Base-by-base conservation (phyloP, 2,329 filamentous ascomycete species). In the Colletotrichum australisinense region DNA sequence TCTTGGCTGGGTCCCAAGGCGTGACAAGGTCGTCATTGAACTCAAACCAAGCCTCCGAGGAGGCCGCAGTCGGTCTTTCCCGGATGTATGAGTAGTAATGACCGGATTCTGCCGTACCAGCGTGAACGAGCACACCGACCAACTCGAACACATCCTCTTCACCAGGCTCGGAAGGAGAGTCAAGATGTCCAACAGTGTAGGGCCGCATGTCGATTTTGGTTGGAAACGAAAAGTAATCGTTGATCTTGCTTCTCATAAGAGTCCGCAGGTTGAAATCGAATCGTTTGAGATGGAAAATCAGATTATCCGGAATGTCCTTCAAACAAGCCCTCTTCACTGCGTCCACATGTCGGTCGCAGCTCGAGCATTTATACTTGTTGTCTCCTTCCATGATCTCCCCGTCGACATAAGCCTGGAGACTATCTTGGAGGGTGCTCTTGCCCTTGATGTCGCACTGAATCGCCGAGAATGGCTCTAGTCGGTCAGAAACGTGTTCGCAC, bases 41-140 rank as follows among this genome's bases (percentile, higher is more conserved):
- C 79, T 98, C 94, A 11, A 97, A 88, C 97, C 97, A 99, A 5
- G 85, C 84, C 12, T 85, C 84, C 5, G 81, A 80, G 42, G 84
- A 81, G 16, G 81, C 81, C 24, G 87, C 83, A 19, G 84, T 86
- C 24, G 94, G 91, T 22, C 95, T 90, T 81, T 98, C 93, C 66
- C 95, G 93, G 75, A 97, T 95, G 80, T 95, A 98, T 0, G 96
- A 98, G 83, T 98, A 98, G 83, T 99, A 99, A 81, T 99, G 97
- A 0, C 97, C 97, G 32, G 95, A 96, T 79, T 98, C 95, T 14
- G 96, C 95, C 3, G 94, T 97, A 19, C 97, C 97, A 16, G 94
- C 93, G 80, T 99, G 97, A 1, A 99, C 95, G 22, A 99, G 90
- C 58, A 99, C 91, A 3, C 97, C 97, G n/a, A 98, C 95, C 3